Base-by-base conservation (phyloP, 2,329 filamentous ascomycete genomes). In the Beauveria pseudobassiana region DNA sequence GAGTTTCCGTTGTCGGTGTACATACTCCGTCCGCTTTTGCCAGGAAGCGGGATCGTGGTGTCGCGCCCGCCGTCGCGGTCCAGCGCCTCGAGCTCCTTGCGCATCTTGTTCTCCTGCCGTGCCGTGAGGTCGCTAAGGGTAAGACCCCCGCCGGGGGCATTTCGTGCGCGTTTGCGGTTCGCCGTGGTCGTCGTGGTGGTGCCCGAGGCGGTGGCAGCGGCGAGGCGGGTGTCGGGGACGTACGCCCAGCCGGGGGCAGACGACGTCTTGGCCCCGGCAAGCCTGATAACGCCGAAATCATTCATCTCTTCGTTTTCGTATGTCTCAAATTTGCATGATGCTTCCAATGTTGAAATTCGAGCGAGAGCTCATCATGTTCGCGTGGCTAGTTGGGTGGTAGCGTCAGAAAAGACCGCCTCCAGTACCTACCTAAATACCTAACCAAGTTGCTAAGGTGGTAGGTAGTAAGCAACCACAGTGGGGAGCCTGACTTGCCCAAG, bases 211-310 rank as follows among this genome's bases (percentile, higher is more conserved):
- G 22, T 26, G 38, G n/a, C 34, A 14, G 34, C 51, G 61, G 84
- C 81, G 61, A 83, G 80, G 48, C 73, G 82, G 71, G 83, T 87
- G 71, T 96, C 91, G 34, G 92, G 87, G 1, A 97, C 90, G 72
- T 96, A 96, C 14, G 91, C 91, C 89, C 92, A 98, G 69, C 93
- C 93, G 1, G 93, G 92, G 1, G 91, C 89, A 50, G 83, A 79
- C 50, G 85, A 84, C 18, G 86, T 86, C 64, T 85, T 86, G 30
- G 86, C 79, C 70, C 85, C 86, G 42, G 91, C 89, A 62, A 97
- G 79, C 68, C 96, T 88, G 75, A 96, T 87, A 69, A 98, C 91
- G 69, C 90, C 88, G 67, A 88, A 88, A 69, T 87, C 85, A 71
- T 85, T 83, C 82, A 86, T 87, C 5, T 46, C 22, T 28, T 22